These are phyloP conservation scores for Fusarium tuaranense DNA, from an alignment of 2,329 filamentous ascomycete species.

Conservation along the genomic window DNA sequence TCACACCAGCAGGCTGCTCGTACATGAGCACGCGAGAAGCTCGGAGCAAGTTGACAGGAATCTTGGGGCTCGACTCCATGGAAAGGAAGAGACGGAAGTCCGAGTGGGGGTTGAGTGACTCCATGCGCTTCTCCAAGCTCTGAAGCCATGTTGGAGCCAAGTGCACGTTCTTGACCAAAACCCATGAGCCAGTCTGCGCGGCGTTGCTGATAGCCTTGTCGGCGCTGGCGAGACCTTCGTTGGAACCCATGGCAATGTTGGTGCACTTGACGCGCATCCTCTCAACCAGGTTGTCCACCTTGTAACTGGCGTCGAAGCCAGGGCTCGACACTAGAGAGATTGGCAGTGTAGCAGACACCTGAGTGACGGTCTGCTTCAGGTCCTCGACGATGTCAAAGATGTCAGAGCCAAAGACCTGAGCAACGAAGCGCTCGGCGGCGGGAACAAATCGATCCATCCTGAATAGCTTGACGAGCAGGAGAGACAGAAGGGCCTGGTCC, in stretches of 20 bases:
- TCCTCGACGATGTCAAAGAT: slow-evolving; percentile 89
- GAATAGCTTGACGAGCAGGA: slow-evolving; percentile 93
- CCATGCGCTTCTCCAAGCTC: slow-evolving; percentile 95
- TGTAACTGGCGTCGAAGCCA: slow-evolving; percentile 98
- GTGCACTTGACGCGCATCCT: slow-evolving; percentile 85
- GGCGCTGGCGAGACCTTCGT: slow-evolving; percentile 90
- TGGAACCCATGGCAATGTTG: slow-evolving; percentile 99
- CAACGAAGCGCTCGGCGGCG: slow-evolving; percentile 89
- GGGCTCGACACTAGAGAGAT: slow-evolving; percentile 94
- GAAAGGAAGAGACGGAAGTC: slow-evolving; percentile 97
- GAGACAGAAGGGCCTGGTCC: slow-evolving; percentile 83
- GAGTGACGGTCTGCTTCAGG: slow-evolving; percentile 83
- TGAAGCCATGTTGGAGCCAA: slow-evolving; percentile 96
- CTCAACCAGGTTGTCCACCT: slow-evolving; percentile 95
- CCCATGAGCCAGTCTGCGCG: slow-evolving; percentile 93
- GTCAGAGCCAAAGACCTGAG: slow-evolving; percentile 83
- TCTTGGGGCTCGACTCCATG: slow-evolving; percentile 97
- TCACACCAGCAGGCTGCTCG: slow-evolving; percentile 95
- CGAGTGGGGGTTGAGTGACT: slow-evolving; percentile 91
- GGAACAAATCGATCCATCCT: slow-evolving; percentile 96
- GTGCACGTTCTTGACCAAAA: slow-evolving; percentile 98
- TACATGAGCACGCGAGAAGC: slow-evolving; percentile 97
- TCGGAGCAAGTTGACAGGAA: slow-evolving; percentile 93
- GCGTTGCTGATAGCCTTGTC: slow-evolving; percentile 96
- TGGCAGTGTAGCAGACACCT: slow-evolving; percentile 86